These are phyloP conservation scores for Plasmodium blacklocki DNA, from an alignment of 169 alveolate genomes.

Conservation along the genomic window DNA sequence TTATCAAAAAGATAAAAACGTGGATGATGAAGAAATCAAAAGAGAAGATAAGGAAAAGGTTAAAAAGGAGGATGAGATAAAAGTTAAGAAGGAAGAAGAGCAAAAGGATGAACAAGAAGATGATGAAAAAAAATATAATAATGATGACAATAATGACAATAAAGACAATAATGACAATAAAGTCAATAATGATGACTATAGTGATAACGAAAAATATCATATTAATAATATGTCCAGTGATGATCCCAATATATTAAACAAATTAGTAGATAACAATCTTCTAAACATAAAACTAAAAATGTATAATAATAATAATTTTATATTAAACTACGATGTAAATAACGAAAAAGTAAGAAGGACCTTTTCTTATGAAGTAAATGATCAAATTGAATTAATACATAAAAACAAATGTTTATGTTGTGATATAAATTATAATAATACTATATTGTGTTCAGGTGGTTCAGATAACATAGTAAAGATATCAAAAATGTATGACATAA, in stretches of 20 bases:
- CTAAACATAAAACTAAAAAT: slow-evolving; percentile 5
- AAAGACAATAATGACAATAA: too few species aligned
- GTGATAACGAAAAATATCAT: too few species aligned
- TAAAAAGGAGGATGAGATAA: not conserved
- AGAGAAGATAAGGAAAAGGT: not conserved
- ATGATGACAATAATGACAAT: too few species aligned
- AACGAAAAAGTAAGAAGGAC: slow-evolving; percentile 9
- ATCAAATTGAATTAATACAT: slow-evolving; percentile 57
- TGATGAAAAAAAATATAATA: too few species aligned
- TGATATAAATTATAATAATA: slow-evolving; percentile 44
- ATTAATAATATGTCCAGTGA: too few species aligned
- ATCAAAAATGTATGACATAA: slow-evolving; percentile 47
- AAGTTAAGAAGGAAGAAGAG: too few species aligned
- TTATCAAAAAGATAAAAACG: not conserved
- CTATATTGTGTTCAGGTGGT: slow-evolving; percentile 85
- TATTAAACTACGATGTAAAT: slow-evolving; percentile 46
- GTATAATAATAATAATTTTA: slow-evolving; percentile 2
- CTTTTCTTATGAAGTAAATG: slow-evolving; percentile 40
- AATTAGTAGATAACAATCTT: not conserved
- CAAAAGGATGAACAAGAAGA: too few species aligned
- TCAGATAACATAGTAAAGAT: slow-evolving; percentile 76
- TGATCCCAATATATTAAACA: too few species aligned
- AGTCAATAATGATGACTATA: too few species aligned
- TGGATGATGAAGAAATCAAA: not conserved
- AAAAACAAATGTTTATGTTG: slow-evolving; percentile 51